Evolutionary conservation across 495 filamentous ascomycete species (phyloP).

Genomic region (Ascodesmis nigricans): DNA sequence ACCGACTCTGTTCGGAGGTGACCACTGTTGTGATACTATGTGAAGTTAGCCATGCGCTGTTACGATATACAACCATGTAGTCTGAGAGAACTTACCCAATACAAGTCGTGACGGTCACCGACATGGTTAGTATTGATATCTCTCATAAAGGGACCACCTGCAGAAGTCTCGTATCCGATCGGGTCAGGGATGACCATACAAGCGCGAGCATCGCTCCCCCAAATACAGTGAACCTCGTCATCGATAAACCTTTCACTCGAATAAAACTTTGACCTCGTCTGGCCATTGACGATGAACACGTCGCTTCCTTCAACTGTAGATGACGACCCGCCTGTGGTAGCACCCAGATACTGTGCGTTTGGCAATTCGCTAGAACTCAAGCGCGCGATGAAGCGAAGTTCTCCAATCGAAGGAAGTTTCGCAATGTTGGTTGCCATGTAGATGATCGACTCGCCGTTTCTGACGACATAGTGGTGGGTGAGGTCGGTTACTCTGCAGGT

Average conservation of each 20-base stretch:
- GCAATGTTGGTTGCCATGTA: slow-evolving; percentile 44
- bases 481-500: not conserved
- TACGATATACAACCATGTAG: too few relatives aligned
- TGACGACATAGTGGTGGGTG: not conserved
- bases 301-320: slow-evolving; percentile 38
- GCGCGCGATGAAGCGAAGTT: slow-evolving; percentile 42
- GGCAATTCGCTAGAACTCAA: slow-evolving; percentile 34
- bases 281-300: slow-evolving; percentile 36
- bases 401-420: slow-evolving; percentile 35
- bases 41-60: too few relatives aligned
- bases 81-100: too few relatives aligned
- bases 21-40: too few relatives aligned
- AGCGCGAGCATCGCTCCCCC: slow-evolving; percentile 25
- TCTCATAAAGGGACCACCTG: slow-evolving; percentile 38
- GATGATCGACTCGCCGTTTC: slow-evolving; percentile 31
- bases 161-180: slow-evolving; percentile 31
- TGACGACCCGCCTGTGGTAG: slow-evolving; percentile 29
- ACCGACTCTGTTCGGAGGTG: slow-evolving; percentile 40
- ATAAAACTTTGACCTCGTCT: slow-evolving; percentile 49
- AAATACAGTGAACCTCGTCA: slow-evolving; percentile 39
- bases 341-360: slow-evolving; percentile 32
- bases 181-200: slow-evolving; percentile 31
- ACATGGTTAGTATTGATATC: slow-evolving; percentile 51
- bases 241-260: slow-evolving; percentile 45
- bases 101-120: slow-evolving; percentile 33